These are phyloP conservation scores for Lobosporangium transversale DNA, from an alignment of 192 early-diverging fungal genomes.

Conservation along the genomic window DNA sequence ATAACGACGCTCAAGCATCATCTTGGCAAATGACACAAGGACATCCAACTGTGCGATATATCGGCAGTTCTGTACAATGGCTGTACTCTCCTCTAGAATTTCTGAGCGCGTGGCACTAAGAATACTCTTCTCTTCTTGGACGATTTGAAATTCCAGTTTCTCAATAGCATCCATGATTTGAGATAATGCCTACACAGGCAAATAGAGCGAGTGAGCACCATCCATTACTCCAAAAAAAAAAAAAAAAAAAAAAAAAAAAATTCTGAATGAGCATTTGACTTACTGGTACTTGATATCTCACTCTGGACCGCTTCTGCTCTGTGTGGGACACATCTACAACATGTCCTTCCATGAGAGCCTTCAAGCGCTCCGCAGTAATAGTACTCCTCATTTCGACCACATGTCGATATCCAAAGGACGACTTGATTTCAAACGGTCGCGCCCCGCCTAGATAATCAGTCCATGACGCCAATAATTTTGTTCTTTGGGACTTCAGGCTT, in stretches of 20 bases:
- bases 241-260: no score
- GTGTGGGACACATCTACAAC: conserved; percentile 45
- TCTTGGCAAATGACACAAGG: conserved; percentile 66
- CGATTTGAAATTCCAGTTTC: conserved; percentile 34
- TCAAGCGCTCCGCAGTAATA: conserved; percentile 19
- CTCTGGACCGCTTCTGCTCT: conserved; percentile 26
- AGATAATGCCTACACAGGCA: conserved; percentile 7
- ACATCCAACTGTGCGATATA: conserved; percentile 76
- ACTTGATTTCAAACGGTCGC: conserved; percentile 48
- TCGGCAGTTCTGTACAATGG: conserved; percentile 69
- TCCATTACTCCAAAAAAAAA: no score
- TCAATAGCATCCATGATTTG: conserved; percentile 41
- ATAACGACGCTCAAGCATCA: conserved; percentile 64
- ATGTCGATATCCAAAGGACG: conserved; percentile 47
- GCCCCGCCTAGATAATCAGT: conserved; percentile 25
- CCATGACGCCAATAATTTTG: conserved; percentile 24
- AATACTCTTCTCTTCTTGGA: conserved; percentile 41
- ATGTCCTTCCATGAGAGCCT: conserved; percentile 13
- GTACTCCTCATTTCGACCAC: conserved; percentile 42
- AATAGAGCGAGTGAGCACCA: no score
- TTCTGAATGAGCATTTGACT: no score
- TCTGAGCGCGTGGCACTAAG: conserved; percentile 29
- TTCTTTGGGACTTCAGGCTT: conserved; percentile 15
- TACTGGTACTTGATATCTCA: conserved; percentile 47
- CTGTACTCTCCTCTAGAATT: conserved; percentile 61